Evolutionary conservation across 2,329 filamentous ascomycete genomes (phyloP).

Genomic region (Alternaria infectoria): DNA sequence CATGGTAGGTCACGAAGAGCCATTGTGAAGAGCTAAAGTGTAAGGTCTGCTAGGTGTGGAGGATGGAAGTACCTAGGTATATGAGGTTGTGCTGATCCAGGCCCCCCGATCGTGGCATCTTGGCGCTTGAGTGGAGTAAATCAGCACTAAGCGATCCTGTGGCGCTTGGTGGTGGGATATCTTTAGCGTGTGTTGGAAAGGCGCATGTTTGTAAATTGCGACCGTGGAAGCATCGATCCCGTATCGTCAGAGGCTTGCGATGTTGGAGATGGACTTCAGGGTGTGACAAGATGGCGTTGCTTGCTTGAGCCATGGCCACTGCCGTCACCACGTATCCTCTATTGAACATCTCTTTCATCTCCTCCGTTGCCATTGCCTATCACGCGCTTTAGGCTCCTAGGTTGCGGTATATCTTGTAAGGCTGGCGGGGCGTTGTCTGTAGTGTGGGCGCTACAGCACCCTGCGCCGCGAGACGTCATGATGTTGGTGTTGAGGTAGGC

Average conservation of each 20-base stretch:
- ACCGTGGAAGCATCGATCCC: not conserved
- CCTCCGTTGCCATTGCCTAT: not conserved
- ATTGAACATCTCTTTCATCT: not conserved
- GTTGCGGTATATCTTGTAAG: no score
- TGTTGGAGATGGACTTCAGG: not conserved
- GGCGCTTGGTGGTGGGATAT: not conserved
- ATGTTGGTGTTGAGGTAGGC: not conserved
- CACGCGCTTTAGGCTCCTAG: not conserved
- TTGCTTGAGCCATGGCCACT: not conserved
- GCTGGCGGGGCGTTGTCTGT: not conserved
- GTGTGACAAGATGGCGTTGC: not conserved
- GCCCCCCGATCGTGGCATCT: not conserved
- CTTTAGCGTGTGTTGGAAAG: not conserved
- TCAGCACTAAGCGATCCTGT: not conserved
- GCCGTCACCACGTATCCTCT: not conserved
- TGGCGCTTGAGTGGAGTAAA: not conserved
- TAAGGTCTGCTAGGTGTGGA: not conserved
- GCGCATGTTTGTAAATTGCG: not conserved
- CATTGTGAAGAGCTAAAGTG: conserved; percentile 2
- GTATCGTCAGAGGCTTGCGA: not conserved
- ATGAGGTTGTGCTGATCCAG: not conserved
- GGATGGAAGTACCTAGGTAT: not conserved
- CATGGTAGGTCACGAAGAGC: conserved; percentile 14
- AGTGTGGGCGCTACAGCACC: not conserved
- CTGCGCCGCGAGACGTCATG: not conserved